These are phyloP conservation scores for Hyaloperonospora brassicae DNA, from an alignment of 352 stramenopile species.

Conservation along the genomic window DNA sequence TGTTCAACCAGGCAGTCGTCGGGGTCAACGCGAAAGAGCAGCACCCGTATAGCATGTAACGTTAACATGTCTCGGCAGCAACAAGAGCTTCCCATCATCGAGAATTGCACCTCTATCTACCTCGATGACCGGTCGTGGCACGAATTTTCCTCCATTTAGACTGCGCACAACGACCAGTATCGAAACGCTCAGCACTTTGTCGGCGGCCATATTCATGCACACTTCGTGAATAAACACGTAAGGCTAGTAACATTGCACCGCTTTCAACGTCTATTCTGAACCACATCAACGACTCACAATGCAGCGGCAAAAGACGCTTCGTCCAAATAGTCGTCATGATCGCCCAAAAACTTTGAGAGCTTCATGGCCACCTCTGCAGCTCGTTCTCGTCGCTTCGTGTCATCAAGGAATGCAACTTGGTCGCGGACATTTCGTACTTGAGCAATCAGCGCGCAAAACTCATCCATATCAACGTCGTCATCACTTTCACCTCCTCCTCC, in stretches of 20 bases:
- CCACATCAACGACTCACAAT: not conserved
- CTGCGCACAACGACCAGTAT: no score
- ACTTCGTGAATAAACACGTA: not conserved
- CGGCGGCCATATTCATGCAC: not conserved
- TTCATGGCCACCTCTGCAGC: conserved; percentile 71
- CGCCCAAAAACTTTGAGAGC: conserved; percentile 58
- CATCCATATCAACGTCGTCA: conserved; percentile 45
- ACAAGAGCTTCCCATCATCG: no score
- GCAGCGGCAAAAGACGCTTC: not conserved
- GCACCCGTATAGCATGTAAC: no score
- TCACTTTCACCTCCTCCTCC: conserved; percentile 11
- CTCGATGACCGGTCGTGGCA: no score
- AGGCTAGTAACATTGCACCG: not conserved
- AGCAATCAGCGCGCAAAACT: conserved; percentile 55
- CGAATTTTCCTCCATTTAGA: no score
- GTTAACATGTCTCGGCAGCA: no score
- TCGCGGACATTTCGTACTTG: conserved; percentile 63
- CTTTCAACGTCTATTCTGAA: no score
- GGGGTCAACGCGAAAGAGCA: no score
- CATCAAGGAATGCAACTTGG: conserved; percentile 35
- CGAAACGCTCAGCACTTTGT: no score
- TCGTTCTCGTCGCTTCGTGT: conserved; percentile 58
- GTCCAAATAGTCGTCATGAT: conserved; percentile 23
- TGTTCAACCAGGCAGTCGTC: no score
- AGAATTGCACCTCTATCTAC: no score